Conservation (phyloP, 192 early-diverging fungal species). For the Entomortierella lignicola region DNA sequence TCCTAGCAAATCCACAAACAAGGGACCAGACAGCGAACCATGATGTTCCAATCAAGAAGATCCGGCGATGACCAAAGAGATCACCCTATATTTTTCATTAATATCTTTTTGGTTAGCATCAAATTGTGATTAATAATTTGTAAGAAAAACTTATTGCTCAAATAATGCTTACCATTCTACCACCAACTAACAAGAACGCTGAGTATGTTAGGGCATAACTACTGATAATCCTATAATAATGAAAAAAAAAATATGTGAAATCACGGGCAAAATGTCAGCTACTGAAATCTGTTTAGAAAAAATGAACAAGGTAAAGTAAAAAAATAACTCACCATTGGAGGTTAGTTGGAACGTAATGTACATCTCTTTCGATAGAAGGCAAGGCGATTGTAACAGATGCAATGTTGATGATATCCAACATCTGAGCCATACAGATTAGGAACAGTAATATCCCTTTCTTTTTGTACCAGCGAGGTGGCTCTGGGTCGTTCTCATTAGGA, state of each 20-base stretch:
- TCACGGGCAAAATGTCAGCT: not conserved
- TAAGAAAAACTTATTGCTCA: too few relatives aligned
- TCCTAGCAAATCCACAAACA: conserved; percentile 46
- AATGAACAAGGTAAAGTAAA: too few relatives aligned
- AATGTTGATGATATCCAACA: conserved; percentile 42
- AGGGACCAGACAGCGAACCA: conserved; percentile 48
- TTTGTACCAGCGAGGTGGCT: conserved; percentile 35
- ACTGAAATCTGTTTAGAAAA: not conserved
- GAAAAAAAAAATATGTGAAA: not conserved
- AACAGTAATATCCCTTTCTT: conserved; percentile 21
- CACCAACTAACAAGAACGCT: conserved; percentile 52
- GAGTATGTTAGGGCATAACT: conserved; percentile 52
- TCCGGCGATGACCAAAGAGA: conserved; percentile 50
- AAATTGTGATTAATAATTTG: too few relatives aligned
- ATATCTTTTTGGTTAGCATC: not conserved
- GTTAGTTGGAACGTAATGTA: conserved; percentile 31
- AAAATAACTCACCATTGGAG: conserved; percentile 31
- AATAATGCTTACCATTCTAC: conserved; percentile 27
- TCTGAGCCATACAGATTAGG: conserved; percentile 24
- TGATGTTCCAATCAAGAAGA: conserved; percentile 41
- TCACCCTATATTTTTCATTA: conserved; percentile 28
- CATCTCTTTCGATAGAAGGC: conserved; percentile 35
- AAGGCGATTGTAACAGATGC: conserved; percentile 45
- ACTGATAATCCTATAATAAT: conserved; percentile 24
- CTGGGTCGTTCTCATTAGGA: not conserved